A percentile compares a stretch with the other conserved stretches of the same genome.
phyloP scores from a whole-genome alignment of 2,329 filamentous ascomycete species.

The Lachnellula cervina region DNA sequence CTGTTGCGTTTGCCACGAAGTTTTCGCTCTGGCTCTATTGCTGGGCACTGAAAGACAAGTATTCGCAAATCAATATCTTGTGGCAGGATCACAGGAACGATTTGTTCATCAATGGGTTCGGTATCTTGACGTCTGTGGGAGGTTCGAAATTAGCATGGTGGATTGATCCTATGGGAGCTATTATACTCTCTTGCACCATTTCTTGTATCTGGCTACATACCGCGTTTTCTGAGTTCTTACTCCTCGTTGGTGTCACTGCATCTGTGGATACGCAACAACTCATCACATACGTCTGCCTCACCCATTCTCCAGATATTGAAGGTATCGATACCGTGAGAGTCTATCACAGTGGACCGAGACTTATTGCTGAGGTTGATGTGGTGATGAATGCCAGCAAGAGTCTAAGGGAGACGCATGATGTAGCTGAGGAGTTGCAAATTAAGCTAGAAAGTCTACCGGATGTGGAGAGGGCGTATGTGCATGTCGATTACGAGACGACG shows the following conservation, averaged over 20 bases:
- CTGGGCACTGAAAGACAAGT: constrained; percentile 83
- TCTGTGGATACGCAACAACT: constrained; percentile 83
- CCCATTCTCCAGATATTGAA: constrained; percentile 73
- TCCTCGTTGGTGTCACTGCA: constrained; percentile 85
- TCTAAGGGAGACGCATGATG: constrained; percentile 78
- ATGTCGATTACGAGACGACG: constrained; percentile 94
- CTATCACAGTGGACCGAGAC: constrained; percentile 81
- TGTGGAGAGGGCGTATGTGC: constrained; percentile 90
- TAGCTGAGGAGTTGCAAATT: constrained; percentile 88
- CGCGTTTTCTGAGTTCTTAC: constrained; percentile 81
- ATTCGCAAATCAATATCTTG: constrained; percentile 84
- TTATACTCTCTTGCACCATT: constrained; percentile 75
- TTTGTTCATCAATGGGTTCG: constrained; percentile 91
- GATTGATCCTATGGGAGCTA: constrained; percentile 90
- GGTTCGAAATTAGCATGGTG: constrained; percentile 88
- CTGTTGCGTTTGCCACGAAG: constrained; percentile 80
- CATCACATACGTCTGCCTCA: constrained; percentile 94
- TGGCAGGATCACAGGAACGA: constrained; percentile 99
- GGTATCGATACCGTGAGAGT: constrained; percentile 94
- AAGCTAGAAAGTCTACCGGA: constrained; percentile 91
- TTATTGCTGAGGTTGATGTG: constrained; percentile 93
- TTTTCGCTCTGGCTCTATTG: constrained; percentile 83
- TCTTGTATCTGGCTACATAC: constrained; percentile 77
- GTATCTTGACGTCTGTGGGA: constrained; percentile 85
- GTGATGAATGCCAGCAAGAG: constrained; percentile 78